phyloP scores from a whole-genome alignment of 2,329 filamentous ascomycete genomes.

The Coleophoma cylindrospora region DNA sequence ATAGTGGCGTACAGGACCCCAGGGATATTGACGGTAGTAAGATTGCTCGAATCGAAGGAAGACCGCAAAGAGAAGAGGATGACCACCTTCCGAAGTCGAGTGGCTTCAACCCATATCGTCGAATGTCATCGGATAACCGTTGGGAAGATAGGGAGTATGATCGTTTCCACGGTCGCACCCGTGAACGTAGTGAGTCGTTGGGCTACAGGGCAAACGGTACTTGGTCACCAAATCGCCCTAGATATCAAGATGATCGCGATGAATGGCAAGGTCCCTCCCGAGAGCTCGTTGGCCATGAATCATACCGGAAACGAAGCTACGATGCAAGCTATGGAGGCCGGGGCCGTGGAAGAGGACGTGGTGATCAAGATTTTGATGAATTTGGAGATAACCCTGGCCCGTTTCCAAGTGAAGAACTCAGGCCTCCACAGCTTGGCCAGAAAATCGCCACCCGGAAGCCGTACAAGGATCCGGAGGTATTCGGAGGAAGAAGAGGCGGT shows the following conservation, averaged over 20 bases:
- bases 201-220: slow-evolving; percentile 14
- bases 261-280: slow-evolving; percentile 7
- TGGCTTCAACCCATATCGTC: slow-evolving; percentile 12
- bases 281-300: slow-evolving; percentile 11
- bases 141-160: slow-evolving; percentile 14
- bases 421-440: slow-evolving; percentile 11
- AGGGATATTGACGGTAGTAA: slow-evolving; percentile 13
- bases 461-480: slow-evolving; percentile 18
- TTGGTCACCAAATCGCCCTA: slow-evolving; percentile 13
- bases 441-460: slow-evolving; percentile 19
- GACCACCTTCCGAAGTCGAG: slow-evolving; percentile 15
- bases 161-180: slow-evolving; percentile 9
- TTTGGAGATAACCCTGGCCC: not conserved
- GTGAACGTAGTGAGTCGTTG: slow-evolving; percentile 17
- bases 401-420: not conserved
- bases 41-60: slow-evolving; percentile 16
- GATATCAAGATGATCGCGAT: slow-evolving; percentile 13
- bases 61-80: slow-evolving; percentile 14
- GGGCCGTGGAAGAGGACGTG: slow-evolving; percentile 16
- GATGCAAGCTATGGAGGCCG: slow-evolving; percentile 24
- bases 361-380: slow-evolving; percentile 10
- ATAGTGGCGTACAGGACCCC: slow-evolving; percentile 18
- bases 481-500: slow-evolving; percentile 27
- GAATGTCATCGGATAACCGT: slow-evolving; percentile 8
- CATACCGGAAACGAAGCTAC: slow-evolving; percentile 20